Conservation (phyloP, 306 rosid genomes). For the Acmispon strigosus region DNA sequence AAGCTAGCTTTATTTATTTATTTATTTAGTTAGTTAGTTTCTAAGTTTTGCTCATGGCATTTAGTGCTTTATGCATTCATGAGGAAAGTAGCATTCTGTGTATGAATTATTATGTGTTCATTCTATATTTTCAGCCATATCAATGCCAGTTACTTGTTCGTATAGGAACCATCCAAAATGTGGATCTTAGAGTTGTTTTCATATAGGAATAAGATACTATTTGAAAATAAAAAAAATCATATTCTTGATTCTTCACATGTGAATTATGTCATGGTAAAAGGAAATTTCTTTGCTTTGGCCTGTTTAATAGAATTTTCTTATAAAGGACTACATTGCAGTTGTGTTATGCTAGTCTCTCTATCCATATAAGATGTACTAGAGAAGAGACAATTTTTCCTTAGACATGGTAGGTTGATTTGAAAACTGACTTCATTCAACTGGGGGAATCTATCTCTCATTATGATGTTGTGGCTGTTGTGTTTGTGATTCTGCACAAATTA, state of each 20-base stretch:
- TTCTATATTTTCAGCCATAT: constrained; percentile 2
- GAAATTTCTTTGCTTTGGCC: not conserved
- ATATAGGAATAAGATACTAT: not conserved
- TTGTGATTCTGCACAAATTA: constrained; percentile 3
- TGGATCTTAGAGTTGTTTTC: not conserved
- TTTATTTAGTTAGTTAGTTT: not conserved
- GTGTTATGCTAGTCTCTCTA: not conserved
- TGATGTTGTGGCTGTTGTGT: not conserved
- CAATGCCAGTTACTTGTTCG: not conserved
- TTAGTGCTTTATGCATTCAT: not conserved
- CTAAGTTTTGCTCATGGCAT: not conserved
- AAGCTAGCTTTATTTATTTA: not conserved
- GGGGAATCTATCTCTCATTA: not conserved
- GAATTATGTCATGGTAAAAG: not conserved
- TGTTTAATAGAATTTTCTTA: not conserved
- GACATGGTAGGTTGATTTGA: not conserved
- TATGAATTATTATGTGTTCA: not conserved
- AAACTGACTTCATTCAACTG: not conserved
- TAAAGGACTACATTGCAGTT: not conserved
- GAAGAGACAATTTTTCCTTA: not conserved
- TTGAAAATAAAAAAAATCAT: not conserved
- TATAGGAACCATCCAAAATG: not conserved
- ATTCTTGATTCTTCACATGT: not conserved
- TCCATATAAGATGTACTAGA: not conserved
- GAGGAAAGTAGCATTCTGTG: not conserved